Conservation (phyloP, 106 monocot species). For the Dendrobium huoshanense region DNA sequence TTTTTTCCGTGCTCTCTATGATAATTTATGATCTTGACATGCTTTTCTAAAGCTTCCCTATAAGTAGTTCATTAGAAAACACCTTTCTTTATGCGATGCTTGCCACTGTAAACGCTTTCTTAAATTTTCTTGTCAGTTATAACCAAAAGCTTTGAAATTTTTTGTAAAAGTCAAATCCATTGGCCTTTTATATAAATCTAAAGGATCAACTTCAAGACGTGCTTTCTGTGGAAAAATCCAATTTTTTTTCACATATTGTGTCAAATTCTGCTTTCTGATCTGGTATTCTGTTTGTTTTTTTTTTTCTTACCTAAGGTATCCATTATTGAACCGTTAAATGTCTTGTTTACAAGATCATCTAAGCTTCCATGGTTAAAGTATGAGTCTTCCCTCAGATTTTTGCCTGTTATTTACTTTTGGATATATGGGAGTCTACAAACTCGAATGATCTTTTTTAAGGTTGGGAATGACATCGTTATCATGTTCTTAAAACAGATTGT, state of each 20-base stretch:
- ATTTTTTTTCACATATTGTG: background rate
- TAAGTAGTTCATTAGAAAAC: background rate
- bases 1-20: background rate
- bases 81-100: background rate
- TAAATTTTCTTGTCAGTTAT: background rate
- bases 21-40: background rate
- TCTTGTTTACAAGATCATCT: background rate
- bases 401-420: background rate
- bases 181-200: background rate
- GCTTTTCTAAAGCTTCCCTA: background rate
- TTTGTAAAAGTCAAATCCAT: background rate
- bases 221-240: background rate
- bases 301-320: background rate
- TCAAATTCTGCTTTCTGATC: background rate
- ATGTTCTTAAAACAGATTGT: constrained; percentile 45
- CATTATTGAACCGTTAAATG: background rate
- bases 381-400: background rate
- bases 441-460: background rate
- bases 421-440: background rate
- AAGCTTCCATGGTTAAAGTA: background rate
- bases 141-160: background rate
- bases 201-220: background rate
- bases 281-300: background rate
- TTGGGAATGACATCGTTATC: constrained; percentile 1
- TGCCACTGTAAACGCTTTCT: background rate